phyloP scores from a whole-genome alignment of 805 yeast genomes.

The Metschnikowia vanudenii region DNA sequence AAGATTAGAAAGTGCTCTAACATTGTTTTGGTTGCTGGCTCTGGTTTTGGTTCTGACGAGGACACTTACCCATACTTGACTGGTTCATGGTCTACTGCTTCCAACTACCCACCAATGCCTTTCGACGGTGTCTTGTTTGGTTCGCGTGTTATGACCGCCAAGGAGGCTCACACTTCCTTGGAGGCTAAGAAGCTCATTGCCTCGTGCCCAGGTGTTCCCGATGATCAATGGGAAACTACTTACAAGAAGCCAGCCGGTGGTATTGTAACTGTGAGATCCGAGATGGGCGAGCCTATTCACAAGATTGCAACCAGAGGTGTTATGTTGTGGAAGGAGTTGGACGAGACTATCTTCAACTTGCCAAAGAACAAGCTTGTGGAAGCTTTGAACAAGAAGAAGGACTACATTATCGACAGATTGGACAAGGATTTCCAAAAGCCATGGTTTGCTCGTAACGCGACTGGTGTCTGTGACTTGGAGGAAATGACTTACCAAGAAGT shows the following conservation, averaged over 20 bases:
- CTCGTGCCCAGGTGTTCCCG: slow-evolving; percentile 85
- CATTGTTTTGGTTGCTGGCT: slow-evolving; percentile 91
- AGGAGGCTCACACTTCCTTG: slow-evolving; percentile 91
- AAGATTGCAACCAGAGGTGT: slow-evolving; percentile 98
- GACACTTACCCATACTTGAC: slow-evolving; percentile 97
- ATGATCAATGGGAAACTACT: slow-evolving; percentile 87
- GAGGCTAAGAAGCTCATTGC: slow-evolving; percentile 93
- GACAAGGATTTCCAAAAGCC: slow-evolving; percentile 97
- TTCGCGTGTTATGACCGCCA: slow-evolving; percentile 95
- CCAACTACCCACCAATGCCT: slow-evolving; percentile 97
- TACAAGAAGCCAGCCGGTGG: slow-evolving; percentile 97
- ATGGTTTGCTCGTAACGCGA: slow-evolving; percentile 85
- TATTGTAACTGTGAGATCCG: slow-evolving; percentile 91
- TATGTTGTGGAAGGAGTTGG: slow-evolving; percentile 94
- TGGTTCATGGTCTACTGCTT: slow-evolving; percentile 90
- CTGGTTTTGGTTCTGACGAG: slow-evolving; percentile 96
- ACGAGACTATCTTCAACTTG: slow-evolving; percentile 84
- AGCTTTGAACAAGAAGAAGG: slow-evolving; percentile 78
- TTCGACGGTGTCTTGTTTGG: slow-evolving; percentile 96
- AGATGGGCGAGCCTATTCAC: slow-evolving; percentile 99
- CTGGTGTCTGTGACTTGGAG: slow-evolving; percentile 84
- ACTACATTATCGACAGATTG: slow-evolving; percentile 77
- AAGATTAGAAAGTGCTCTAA: slow-evolving; percentile 89
- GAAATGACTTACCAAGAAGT: slow-evolving; percentile 96
- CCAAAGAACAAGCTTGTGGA: slow-evolving; percentile 87